Evolutionary conservation across 148 eudicot species (phyloP).

Genomic region (Diospyros lotus): DNA sequence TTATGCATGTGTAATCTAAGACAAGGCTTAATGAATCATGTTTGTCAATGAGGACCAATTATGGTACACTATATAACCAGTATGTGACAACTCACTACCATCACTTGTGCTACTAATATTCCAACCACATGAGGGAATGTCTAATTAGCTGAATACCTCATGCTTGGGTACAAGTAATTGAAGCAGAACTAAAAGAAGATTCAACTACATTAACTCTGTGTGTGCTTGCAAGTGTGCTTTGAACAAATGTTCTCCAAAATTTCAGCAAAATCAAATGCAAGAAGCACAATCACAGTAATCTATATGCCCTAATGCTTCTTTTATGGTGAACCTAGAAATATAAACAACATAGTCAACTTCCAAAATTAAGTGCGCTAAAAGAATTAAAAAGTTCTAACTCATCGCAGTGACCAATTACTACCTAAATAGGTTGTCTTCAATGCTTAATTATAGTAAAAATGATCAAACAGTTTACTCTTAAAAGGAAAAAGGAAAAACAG

Average conservation of each 20-base stretch:
- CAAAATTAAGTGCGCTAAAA: neutral
- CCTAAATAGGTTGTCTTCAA: neutral
- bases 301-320: neutral
- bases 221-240: too few species aligned
- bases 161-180: neutral
- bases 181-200: neutral
- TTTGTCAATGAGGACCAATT: neutral
- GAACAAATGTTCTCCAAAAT: neutral
- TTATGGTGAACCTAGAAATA: neutral
- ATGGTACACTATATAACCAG: neutral
- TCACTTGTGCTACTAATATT: neutral
- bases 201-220: neutral
- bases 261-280: neutral
- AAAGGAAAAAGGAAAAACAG: neutral
- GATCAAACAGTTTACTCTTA: neutral
- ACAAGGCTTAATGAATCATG: neutral
- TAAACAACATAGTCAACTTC: neutral
- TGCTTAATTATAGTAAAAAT: too few species aligned
- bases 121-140: neutral
- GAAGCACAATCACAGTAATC: conserved; percentile 1
- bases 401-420: neutral
- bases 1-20: neutral
- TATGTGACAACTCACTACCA: neutral
- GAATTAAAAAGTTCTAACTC: neutral
- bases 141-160: neutral